phyloP scores from a whole-genome alignment of 1,284 basidiomycete genomes.

The Athelia sp. region DNA sequence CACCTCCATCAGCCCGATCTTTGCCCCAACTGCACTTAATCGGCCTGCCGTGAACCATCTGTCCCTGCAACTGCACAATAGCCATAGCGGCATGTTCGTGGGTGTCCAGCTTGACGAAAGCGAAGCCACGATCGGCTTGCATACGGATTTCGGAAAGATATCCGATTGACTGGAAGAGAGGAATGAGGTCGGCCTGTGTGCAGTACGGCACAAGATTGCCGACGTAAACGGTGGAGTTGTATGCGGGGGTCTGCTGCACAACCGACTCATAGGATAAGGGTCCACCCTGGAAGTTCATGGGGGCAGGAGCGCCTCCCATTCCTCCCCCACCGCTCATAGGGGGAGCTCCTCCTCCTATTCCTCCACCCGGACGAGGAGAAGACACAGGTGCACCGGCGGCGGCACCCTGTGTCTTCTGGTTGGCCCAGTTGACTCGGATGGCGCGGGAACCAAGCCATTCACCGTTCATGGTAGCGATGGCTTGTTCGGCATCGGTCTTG shows the following conservation, averaged over 20 bases:
- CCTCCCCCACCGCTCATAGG: slow-evolving; percentile 9
- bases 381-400: slow-evolving; percentile 21
- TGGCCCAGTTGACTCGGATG: slow-evolving; percentile 99
- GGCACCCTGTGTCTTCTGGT: slow-evolving; percentile 90
- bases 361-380: slow-evolving; percentile 32
- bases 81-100: slow-evolving; percentile 98
- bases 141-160: slow-evolving; percentile 97
- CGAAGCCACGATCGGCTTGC: slow-evolving; percentile 97
- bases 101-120: slow-evolving; percentile 96
- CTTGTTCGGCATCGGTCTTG: slow-evolving; percentile 96
- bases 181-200: slow-evolving; percentile 93
- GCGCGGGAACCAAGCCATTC: slow-evolving; percentile 98
- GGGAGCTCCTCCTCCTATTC: too few species aligned
- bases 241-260: slow-evolving; percentile 84
- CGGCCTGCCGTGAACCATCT: slow-evolving; percentile 91
- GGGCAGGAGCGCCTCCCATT: slow-evolving; percentile 65
- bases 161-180: slow-evolving; percentile 94
- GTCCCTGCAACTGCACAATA: slow-evolving; percentile 91
- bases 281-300: slow-evolving; percentile 82
- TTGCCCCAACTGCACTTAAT: slow-evolving; percentile 99
- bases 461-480: slow-evolving; percentile 98
- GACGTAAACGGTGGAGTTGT: slow-evolving; percentile 96
- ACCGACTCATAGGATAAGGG: slow-evolving; percentile 86
- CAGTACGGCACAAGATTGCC: slow-evolving; percentile 96
- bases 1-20: slow-evolving; percentile 75